phyloP scores from a whole-genome alignment of 2,329 filamentous ascomycete genomes.

The Mariannaea sp. region DNA sequence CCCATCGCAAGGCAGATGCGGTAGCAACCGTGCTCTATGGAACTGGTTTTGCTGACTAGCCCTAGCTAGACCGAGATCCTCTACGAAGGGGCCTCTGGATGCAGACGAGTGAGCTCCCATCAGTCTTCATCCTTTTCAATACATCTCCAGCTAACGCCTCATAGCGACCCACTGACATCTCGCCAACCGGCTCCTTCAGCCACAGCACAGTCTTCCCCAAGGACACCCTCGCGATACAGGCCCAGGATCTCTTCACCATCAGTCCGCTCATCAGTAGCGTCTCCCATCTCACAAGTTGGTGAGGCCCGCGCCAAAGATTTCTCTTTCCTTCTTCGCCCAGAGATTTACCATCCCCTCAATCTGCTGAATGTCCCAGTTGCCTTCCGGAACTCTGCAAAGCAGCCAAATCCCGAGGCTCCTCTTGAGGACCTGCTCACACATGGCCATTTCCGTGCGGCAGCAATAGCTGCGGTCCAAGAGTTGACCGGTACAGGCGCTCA shows the following conservation, averaged over 20 bases:
- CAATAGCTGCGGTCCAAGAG: slow-evolving; percentile 67
- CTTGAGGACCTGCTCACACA: slow-evolving; percentile 69
- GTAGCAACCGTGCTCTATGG: not conserved
- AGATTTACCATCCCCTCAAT: slow-evolving; percentile 82
- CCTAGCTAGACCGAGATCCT: slow-evolving; percentile 65
- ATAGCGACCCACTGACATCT: slow-evolving; percentile 39
- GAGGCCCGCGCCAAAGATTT: slow-evolving; percentile 66
- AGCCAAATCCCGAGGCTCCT: slow-evolving; percentile 65
- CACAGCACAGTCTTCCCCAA: slow-evolving; percentile 19
- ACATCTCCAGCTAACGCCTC: slow-evolving; percentile 5
- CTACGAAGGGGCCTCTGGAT: slow-evolving; percentile 81
- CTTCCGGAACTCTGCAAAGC: slow-evolving; percentile 71
- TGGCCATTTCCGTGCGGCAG: slow-evolving; percentile 82
- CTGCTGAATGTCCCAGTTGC: slow-evolving; percentile 63
- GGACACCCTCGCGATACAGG: slow-evolving; percentile 25
- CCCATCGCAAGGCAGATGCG: too few relatives aligned
- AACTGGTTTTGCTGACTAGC: slow-evolving; percentile 24
- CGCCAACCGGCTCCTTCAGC: slow-evolving; percentile 33
- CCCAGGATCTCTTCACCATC: slow-evolving; percentile 35
- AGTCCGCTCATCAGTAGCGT: slow-evolving; percentile 32
- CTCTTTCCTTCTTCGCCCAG: slow-evolving; percentile 76
- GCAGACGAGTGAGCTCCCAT: slow-evolving; percentile 66
- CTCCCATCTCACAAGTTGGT: slow-evolving; percentile 39
- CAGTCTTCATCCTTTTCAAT: not conserved
- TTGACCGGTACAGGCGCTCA: slow-evolving; percentile 57